These are phyloP conservation scores for Globisporangium rhizosaccharum DNA, from an alignment of 352 stramenopile species.

Conservation along the genomic window DNA sequence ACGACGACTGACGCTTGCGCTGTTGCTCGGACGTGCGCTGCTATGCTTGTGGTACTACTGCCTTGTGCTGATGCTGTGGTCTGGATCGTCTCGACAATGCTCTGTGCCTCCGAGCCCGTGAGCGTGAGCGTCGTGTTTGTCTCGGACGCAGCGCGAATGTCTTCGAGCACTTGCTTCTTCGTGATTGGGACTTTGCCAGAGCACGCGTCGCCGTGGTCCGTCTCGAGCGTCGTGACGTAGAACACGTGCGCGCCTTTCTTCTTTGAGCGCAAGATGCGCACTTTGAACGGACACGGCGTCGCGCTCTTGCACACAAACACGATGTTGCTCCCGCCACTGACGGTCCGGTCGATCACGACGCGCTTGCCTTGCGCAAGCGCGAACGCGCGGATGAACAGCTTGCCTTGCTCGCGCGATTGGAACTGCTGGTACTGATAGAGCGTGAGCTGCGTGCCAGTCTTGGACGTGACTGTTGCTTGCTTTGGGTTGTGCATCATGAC, in stretches of 20 bases:
- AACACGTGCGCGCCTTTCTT: slow-evolving; percentile 7
- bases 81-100: slow-evolving; percentile 22
- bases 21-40: slow-evolving; percentile 24
- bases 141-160: slow-evolving; percentile 24
- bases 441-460: slow-evolving; percentile 23
- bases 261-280: slow-evolving; percentile 29
- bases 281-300: slow-evolving; percentile 32
- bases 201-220: slow-evolving; percentile 28
- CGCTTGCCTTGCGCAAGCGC: slow-evolving; percentile 39
- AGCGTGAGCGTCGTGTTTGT: slow-evolving; percentile 24
- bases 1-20: slow-evolving; percentile 36
- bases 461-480: no score
- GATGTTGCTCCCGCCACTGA: slow-evolving; percentile 47
- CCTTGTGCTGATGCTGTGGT: neutral
- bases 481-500: no score
- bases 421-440: slow-evolving; percentile 39
- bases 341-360: slow-evolving; percentile 27
- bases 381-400: slow-evolving; percentile 42
- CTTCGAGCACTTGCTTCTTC: slow-evolving; percentile 34
- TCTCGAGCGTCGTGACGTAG: slow-evolving; percentile 25
- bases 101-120: slow-evolving; percentile 22
- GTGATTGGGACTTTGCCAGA: slow-evolving; percentile 31
- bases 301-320: slow-evolving; percentile 40
- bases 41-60: neutral
- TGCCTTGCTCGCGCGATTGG: slow-evolving; percentile 26